Conservation (phyloP, 495 filamentous ascomycete genomes). For the Penicillium parvum region DNA sequence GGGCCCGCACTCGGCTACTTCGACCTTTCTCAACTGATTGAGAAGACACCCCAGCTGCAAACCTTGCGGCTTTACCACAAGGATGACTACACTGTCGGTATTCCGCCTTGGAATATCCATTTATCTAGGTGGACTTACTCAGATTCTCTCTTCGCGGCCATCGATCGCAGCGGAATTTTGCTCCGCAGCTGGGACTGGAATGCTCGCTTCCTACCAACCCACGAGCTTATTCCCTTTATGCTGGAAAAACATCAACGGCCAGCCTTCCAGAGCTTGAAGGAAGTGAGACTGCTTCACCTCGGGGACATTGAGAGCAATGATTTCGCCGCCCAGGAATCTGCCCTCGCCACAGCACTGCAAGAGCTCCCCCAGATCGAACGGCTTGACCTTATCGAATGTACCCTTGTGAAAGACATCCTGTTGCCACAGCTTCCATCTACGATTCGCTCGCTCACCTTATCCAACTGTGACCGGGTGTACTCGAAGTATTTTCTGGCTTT, state of each 20-base stretch:
- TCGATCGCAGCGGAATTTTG: conserved; percentile 40
- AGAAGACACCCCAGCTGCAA: conserved; percentile 40
- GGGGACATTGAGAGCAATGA: conserved; percentile 11
- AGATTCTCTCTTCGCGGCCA: conserved; percentile 50
- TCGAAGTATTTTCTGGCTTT: conserved; percentile 55
- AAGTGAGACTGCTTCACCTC: conserved; percentile 62
- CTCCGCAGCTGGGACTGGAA: conserved; percentile 80
- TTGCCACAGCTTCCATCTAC: conserved; percentile 57
- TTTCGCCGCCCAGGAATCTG: conserved; percentile 34
- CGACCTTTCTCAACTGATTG: conserved; percentile 39
- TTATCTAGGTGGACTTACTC: conserved; percentile 60
- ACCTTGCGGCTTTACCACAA: conserved; percentile 38
- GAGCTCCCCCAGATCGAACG: conserved; percentile 56
- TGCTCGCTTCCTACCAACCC: conserved; percentile 51
- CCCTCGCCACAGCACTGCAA: conserved; percentile 53
- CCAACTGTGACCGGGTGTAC: conserved; percentile 67
- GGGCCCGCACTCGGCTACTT: conserved; percentile 45
- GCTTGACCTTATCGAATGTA: conserved; percentile 64
- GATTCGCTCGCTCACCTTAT: conserved; percentile 61
- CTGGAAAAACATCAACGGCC: conserved; percentile 49
- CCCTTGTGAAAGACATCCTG: conserved; percentile 55
- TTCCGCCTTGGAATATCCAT: conserved; percentile 23
- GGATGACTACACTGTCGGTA: conserved; percentile 30
- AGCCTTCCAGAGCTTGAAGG: conserved; percentile 55
- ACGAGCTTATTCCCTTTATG: conserved; percentile 48